A percentile compares a stretch with the other conserved stretches of the same genome.
Conservation (phyloP, 2,329 filamentous ascomycete genomes). For the Talaromyces sp. region DNA sequence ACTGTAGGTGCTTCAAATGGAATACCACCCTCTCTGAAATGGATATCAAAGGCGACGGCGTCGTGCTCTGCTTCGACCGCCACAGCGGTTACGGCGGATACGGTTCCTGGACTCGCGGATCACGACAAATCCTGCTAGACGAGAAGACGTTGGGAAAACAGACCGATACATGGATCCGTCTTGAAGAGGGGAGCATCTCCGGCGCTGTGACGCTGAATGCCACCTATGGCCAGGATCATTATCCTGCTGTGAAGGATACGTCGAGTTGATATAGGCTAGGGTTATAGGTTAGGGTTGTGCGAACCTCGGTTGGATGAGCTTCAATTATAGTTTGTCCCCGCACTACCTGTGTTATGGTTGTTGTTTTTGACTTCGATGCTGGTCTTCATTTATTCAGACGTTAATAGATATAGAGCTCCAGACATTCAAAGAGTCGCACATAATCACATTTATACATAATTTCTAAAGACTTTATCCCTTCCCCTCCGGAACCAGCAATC, state of each 20-base stretch:
- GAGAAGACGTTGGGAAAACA: slow-evolving; percentile 43
- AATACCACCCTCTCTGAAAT: slow-evolving; percentile 28
- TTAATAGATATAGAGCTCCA: background rate
- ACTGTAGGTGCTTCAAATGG: slow-evolving; percentile 44
- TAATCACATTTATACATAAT: background rate
- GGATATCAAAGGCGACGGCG: slow-evolving; percentile 43
- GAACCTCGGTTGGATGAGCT: background rate
- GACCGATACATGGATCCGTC: slow-evolving; percentile 60
- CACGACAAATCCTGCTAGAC: slow-evolving; percentile 55
- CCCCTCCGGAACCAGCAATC: background rate
- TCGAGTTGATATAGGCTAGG: background rate
- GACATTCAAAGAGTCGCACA: background rate
- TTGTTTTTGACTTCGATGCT: background rate
- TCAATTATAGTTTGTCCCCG: background rate
- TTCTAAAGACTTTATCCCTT: background rate
- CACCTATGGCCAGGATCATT: slow-evolving; percentile 59
- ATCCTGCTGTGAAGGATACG: slow-evolving; percentile 34
- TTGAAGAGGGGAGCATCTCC: slow-evolving; percentile 57
- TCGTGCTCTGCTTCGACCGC: slow-evolving; percentile 59
- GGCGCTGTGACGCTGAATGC: slow-evolving; percentile 57
- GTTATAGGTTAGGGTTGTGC: background rate
- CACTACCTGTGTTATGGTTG: background rate
- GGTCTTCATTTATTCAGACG: background rate
- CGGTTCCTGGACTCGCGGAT: slow-evolving; percentile 62
- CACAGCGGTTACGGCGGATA: slow-evolving; percentile 71